Evolutionary conservation across 2,329 filamentous ascomycete genomes (phyloP), one percentile per base, ranked within the genome.

Genomic region (Lojkania enalia): DNA sequence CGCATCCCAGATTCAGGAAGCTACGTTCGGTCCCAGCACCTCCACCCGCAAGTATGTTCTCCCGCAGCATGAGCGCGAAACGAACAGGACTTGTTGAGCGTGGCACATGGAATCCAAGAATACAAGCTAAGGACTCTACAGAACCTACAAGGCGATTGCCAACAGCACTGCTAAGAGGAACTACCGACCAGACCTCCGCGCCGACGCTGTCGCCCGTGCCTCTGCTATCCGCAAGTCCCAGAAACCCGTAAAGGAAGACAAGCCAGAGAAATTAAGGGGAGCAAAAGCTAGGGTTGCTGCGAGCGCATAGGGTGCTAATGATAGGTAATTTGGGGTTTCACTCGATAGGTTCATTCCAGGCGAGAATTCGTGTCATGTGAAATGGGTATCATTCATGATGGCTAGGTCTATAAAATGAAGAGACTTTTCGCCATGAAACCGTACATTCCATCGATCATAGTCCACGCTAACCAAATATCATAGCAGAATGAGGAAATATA

Each of bases 131-230:
- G 19, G 21, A 21, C 18, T 20, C 27, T 39, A 39, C 58, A 94
- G 90, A 83, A 86, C 87, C 77, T 97, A 91, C 85, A 88, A 87
- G 79, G 81, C 82, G 66, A 84, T 97, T 72, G 90, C 90, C 77
- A 87, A 83, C 79, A 79, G 80, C 72, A 84, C 85, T 64, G 87
- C 90, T 74, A 90, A 90, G 84, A 81, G 82, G 71, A 83, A 85
- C 70, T 99, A 97, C 86, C 88, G 76, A 52, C 56, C 70, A 33
- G 76, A 79, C 63, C 70, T 79, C 52, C 71, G 75, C 60, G 64
- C 70, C 51, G 74, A 76, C 66, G 91, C 92, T 64, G 85, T 97
- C 67, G 79, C 90, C 75, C 89, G 94, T 69, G 90, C 87, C 70
- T 90, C 86, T 67, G 90, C 90, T 67, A 82, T 96, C 79, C 87